phyloP scores from a whole-genome alignment of 2,329 filamentous ascomycete species.

The Calonectria hongkongensis region DNA sequence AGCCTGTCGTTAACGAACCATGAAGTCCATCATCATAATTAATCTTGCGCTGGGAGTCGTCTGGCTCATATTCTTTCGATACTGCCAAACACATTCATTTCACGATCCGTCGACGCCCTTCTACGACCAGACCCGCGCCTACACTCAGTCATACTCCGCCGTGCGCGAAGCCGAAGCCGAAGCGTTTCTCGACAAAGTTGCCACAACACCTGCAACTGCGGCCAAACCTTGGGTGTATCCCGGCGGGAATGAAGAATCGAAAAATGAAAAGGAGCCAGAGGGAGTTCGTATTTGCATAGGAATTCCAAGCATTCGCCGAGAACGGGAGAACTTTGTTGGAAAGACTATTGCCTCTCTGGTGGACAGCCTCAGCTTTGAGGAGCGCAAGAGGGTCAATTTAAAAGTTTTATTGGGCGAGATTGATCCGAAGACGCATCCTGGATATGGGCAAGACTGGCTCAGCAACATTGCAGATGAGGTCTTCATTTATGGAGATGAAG shows the following conservation, averaged over 20 bases:
- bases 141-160: slow-evolving; percentile 50
- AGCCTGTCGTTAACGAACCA: slow-evolving; percentile 16
- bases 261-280: neutral
- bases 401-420: slow-evolving; percentile 57
- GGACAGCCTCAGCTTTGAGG: slow-evolving; percentile 52
- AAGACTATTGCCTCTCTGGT: slow-evolving; percentile 56
- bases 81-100: slow-evolving; percentile 48
- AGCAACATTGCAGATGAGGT: slow-evolving; percentile 55
- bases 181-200: slow-evolving; percentile 41
- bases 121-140: slow-evolving; percentile 51
- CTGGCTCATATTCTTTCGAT: slow-evolving; percentile 51
- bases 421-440: slow-evolving; percentile 51
- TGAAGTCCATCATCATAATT: slow-evolving; percentile 28
- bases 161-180: slow-evolving; percentile 51
- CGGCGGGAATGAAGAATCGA: neutral
- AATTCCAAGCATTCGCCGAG: slow-evolving; percentile 55
- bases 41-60: slow-evolving; percentile 27
- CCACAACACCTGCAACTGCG: slow-evolving; percentile 27
- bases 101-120: slow-evolving; percentile 54
- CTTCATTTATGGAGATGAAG: slow-evolving; percentile 51
- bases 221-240: slow-evolving; percentile 34
- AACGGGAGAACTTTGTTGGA: slow-evolving; percentile 52
- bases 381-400: slow-evolving; percentile 54
- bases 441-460: slow-evolving; percentile 56
- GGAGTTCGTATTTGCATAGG: slow-evolving; percentile 52